Conservation (phyloP, 1,284 basidiomycete genomes). For the Phaffia rhodozyma region DNA sequence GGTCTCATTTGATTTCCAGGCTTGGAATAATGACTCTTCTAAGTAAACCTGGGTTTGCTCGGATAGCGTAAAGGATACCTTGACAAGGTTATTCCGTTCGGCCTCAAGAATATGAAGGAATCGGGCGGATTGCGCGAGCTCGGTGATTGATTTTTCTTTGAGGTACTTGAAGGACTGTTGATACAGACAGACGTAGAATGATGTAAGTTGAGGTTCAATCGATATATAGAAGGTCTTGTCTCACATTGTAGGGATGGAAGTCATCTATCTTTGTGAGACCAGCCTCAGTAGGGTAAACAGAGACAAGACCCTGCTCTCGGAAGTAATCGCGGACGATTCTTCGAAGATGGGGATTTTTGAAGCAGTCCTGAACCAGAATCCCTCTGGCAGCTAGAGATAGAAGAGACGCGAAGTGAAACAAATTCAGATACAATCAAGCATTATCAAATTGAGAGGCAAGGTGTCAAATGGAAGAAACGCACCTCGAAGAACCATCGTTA, state of each 20-base stretch:
- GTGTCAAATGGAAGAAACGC: conserved; percentile 13
- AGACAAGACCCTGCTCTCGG: conserved; percentile 63
- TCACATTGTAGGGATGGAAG: conserved; percentile 74
- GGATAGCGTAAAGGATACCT: conserved; percentile 58
- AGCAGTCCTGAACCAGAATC: conserved; percentile 80
- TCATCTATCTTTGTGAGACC: conserved; percentile 86
- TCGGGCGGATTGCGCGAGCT: conserved; percentile 59
- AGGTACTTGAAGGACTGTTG: conserved; percentile 90
- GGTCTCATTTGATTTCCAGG: conserved; percentile 74
- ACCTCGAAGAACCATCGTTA: conserved; percentile 29
- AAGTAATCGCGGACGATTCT: conserved; percentile 68
- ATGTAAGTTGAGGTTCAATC: background rate
- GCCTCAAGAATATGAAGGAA: conserved; percentile 87
- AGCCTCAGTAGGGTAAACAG: conserved; percentile 77
- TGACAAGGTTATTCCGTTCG: conserved; percentile 77
- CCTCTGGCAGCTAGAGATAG: conserved; percentile 45
- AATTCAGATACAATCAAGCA: background rate
- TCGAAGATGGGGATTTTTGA: conserved; percentile 81
- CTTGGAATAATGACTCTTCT: conserved; percentile 60
- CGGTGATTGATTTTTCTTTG: conserved; percentile 60
- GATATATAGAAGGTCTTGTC: conserved; percentile 30
- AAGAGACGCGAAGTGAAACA: background rate
- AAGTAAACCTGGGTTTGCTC: conserved; percentile 51
- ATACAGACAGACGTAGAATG: background rate
- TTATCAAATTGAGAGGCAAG: background rate